Conservation (phyloP, 2,329 filamentous ascomycete species). For the Ophiosphaerella herpotricha region DNA sequence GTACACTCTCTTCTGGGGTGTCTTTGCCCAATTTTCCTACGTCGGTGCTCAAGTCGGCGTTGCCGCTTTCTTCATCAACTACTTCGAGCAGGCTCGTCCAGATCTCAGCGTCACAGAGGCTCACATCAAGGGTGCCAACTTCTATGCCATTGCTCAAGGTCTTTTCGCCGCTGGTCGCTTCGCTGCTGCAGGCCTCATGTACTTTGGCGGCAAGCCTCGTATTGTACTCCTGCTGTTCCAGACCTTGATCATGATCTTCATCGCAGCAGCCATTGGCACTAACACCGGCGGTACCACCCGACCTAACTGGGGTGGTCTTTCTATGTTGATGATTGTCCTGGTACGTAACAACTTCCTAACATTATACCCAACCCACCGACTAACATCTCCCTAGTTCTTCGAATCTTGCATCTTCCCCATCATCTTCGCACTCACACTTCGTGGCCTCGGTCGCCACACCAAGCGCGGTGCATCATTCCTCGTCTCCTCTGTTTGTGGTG, state of each 20-base stretch:
- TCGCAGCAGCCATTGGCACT: slow-evolving; percentile 38
- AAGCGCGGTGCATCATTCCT: slow-evolving; percentile 47
- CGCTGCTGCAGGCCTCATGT: slow-evolving; percentile 45
- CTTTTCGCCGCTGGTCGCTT: slow-evolving; percentile 46
- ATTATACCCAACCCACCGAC: too few relatives aligned
- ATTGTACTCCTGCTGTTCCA: slow-evolving; percentile 44
- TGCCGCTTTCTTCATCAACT: slow-evolving; percentile 54
- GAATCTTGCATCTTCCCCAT: slow-evolving; percentile 47
- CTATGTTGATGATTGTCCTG: slow-evolving; percentile 43
- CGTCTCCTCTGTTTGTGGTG: slow-evolving; percentile 44
- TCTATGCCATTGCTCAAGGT: slow-evolving; percentile 45
- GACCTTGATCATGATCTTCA: slow-evolving; percentile 45
- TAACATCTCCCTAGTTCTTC: slow-evolving; percentile 35
- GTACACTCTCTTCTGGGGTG: slow-evolving; percentile 44
- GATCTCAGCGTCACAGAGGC: slow-evolving; percentile 27
- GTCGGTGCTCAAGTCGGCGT: slow-evolving; percentile 59
- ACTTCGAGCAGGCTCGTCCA: slow-evolving; percentile 41
- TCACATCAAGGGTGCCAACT: slow-evolving; percentile 44
- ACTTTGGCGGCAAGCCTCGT: slow-evolving; percentile 40
- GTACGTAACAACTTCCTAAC: too few relatives aligned
- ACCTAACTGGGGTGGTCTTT: slow-evolving; percentile 44
- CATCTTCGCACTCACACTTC: slow-evolving; percentile 44
- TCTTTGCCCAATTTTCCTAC: slow-evolving; percentile 60
- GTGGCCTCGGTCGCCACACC: slow-evolving; percentile 46
- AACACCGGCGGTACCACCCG: slow-evolving; percentile 32